Evolutionary conservation across 805 yeast species (phyloP).

Genomic region (Debaryomyces castellii): DNA sequence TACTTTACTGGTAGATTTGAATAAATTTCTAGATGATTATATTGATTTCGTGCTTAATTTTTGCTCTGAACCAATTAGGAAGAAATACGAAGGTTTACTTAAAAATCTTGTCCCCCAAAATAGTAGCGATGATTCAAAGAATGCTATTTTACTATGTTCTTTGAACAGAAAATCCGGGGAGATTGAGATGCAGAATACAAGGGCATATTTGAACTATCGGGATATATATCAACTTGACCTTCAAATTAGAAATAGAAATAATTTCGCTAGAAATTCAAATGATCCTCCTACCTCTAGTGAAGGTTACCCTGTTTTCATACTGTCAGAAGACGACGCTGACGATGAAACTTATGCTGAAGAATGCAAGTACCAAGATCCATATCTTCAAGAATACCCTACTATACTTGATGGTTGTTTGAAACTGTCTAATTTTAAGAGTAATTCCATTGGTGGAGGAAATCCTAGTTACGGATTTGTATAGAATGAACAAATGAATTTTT

Average conservation of each 20-base stretch:
- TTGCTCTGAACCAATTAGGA: conserved; percentile 2
- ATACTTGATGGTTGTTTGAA: conserved; percentile 6
- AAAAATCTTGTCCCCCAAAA: background rate
- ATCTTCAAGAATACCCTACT: conserved; percentile 5
- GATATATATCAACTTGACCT: conserved; percentile 8
- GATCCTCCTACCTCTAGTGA: background rate
- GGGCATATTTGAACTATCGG: conserved; percentile 23
- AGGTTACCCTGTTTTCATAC: background rate
- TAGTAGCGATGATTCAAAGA: conserved; percentile 4
- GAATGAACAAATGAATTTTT: background rate
- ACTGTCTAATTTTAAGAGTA: conserved; percentile 1
- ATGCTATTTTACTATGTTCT: conserved; percentile 29
- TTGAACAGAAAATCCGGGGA: conserved; percentile 36
- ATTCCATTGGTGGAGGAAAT: conserved; percentile 9
- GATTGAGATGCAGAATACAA: conserved; percentile 32
- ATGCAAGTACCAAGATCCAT: conserved; percentile 6
- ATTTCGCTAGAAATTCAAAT: background rate
- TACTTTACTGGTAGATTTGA: conserved; percentile 29
- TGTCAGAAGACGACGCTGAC: conserved; percentile 7
- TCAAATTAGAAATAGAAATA: background rate
- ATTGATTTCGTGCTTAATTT: conserved; percentile 8
- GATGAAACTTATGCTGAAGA: conserved; percentile 3
- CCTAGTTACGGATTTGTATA: conserved; percentile 8
- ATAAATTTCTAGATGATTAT: conserved; percentile 20
- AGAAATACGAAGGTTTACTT: conserved; percentile 6